Conservation (phyloP, 768 basidiomycete genomes). For the Guyanaporus albipodus region DNA sequence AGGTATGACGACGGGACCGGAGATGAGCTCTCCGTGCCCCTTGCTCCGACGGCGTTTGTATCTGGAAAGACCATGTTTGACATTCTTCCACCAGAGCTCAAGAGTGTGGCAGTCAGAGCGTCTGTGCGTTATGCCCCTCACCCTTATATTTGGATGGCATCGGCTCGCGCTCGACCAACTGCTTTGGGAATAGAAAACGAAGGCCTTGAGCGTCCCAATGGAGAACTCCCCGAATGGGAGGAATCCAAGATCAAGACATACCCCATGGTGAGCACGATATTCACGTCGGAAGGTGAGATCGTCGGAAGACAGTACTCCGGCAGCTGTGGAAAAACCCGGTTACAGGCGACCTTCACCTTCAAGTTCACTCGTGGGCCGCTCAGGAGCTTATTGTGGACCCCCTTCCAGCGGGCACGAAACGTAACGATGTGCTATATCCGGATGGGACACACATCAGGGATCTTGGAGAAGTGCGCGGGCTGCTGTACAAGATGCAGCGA, state of each 20-base stretch:
- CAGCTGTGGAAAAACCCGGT: slow-evolving; percentile 90
- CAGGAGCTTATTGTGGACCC: slow-evolving; percentile 64
- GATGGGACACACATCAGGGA: slow-evolving; percentile 75
- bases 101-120: slow-evolving; percentile 74
- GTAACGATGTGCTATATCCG: slow-evolving; percentile 70
- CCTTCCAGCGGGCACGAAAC: slow-evolving; percentile 53
- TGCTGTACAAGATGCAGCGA: slow-evolving; percentile 82
- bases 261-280: slow-evolving; percentile 47
- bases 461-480: slow-evolving; percentile 61
- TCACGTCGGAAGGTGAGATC: background rate
- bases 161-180: slow-evolving; percentile 65
- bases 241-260: slow-evolving; percentile 68
- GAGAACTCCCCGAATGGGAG: slow-evolving; percentile 76
- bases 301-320: background rate
- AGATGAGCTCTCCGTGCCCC: slow-evolving; percentile 74
- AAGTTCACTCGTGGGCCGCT: slow-evolving; percentile 80
- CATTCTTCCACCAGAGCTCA: slow-evolving; percentile 62
- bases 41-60: slow-evolving; percentile 82
- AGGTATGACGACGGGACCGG: slow-evolving; percentile 85
- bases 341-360: slow-evolving; percentile 79
- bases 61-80: slow-evolving; percentile 85
- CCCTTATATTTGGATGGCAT: slow-evolving; percentile 87
- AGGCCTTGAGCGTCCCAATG: slow-evolving; percentile 58
- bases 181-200: slow-evolving; percentile 81
- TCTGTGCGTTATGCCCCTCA: slow-evolving; percentile 79